phyloP scores from a whole-genome alignment of 1,139 yeast species.

The Yamadazyma taylorii region DNA sequence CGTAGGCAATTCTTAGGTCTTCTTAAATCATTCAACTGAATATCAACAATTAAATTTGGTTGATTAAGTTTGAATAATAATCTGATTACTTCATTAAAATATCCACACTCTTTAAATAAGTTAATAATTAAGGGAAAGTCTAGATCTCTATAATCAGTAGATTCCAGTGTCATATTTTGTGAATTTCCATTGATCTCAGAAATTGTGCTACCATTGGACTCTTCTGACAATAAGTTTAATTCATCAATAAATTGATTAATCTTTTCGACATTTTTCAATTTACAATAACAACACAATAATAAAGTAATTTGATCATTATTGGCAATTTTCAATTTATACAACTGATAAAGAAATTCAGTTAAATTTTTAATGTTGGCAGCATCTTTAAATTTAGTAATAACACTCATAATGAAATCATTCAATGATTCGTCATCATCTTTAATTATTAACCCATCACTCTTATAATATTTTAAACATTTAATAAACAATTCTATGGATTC shows the following conservation, averaged over 20 bases:
- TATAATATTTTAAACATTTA: conserved; percentile 31
- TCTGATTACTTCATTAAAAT: conserved; percentile 65
- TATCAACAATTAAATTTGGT: conserved; percentile 74
- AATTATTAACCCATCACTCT: conserved; percentile 11
- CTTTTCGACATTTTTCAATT: conserved; percentile 62
- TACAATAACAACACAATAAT: conserved; percentile 79
- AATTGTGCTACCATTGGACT: conserved; percentile 4
- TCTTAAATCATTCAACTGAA: conserved; percentile 65
- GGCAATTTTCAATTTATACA: conserved; percentile 55
- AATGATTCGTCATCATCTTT: conserved; percentile 14
- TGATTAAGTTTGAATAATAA: conserved; percentile 73
- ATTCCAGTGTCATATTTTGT: conserved; percentile 7
- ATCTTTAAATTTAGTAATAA: conserved; percentile 81
- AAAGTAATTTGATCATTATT: conserved; percentile 80
- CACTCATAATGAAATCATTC: conserved; percentile 65
- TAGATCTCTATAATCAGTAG: conserved; percentile 39
- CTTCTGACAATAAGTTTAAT: conserved; percentile 24
- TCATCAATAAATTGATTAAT: conserved; percentile 59
- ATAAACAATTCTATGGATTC: conserved; percentile 74
- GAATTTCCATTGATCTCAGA: no score
- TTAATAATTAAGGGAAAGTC: conserved; percentile 72
- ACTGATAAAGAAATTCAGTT: conserved; percentile 59
- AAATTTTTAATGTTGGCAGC: conserved; percentile 72
- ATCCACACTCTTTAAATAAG: conserved; percentile 77
- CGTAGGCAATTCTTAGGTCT: conserved; percentile 64